A percentile compares a stretch with the other conserved stretches of the same genome.
These are phyloP conservation scores for Xylariaceae sp. DNA, from an alignment of 2,329 filamentous ascomycete species.

Conservation along the genomic window DNA sequence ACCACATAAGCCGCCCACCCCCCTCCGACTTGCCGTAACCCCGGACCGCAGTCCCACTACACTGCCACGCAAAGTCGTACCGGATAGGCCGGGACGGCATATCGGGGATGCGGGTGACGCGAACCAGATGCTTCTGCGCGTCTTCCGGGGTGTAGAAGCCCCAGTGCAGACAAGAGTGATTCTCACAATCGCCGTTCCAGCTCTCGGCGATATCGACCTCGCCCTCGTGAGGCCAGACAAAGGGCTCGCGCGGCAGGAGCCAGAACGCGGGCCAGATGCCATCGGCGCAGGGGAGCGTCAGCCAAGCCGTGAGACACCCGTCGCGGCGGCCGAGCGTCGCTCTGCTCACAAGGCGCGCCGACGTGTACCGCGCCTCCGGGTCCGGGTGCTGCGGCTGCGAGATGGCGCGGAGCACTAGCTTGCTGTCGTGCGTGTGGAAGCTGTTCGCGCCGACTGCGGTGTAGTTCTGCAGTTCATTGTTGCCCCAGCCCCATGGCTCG, in stretches of 20 bases:
- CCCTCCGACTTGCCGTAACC: constrained; percentile 42
- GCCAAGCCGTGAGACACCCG: constrained; percentile 49
- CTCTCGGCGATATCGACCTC: constrained; percentile 59
- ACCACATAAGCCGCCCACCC: constrained; percentile 51
- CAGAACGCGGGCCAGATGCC: constrained; percentile 62
- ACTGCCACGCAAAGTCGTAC: constrained; percentile 56
- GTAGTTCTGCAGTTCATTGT: constrained; percentile 58
- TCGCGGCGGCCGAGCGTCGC: constrained; percentile 48
- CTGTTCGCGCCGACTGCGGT: constrained; percentile 46
- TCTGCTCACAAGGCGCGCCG: constrained; percentile 51
- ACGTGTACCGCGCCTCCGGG: constrained; percentile 47
- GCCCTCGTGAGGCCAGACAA: constrained; percentile 55
- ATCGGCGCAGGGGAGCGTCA: constrained; percentile 49
- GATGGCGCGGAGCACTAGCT: constrained; percentile 51
- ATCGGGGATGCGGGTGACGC: constrained; percentile 47
- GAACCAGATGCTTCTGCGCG: constrained; percentile 52
- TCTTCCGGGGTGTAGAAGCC: constrained; percentile 52
- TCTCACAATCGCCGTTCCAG: constrained; percentile 56
- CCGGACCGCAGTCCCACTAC: constrained; percentile 38
- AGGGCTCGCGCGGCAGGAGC: constrained; percentile 55
- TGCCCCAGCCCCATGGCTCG: constrained; percentile 55
- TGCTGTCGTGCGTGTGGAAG: constrained; percentile 50
- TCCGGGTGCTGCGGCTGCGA: constrained; percentile 34
- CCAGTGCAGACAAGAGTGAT: constrained; percentile 58
- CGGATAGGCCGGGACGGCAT: constrained; percentile 45